phyloP scores from a whole-genome alignment of 73 alveolate species.

The Stentor coeruleus region DNA sequence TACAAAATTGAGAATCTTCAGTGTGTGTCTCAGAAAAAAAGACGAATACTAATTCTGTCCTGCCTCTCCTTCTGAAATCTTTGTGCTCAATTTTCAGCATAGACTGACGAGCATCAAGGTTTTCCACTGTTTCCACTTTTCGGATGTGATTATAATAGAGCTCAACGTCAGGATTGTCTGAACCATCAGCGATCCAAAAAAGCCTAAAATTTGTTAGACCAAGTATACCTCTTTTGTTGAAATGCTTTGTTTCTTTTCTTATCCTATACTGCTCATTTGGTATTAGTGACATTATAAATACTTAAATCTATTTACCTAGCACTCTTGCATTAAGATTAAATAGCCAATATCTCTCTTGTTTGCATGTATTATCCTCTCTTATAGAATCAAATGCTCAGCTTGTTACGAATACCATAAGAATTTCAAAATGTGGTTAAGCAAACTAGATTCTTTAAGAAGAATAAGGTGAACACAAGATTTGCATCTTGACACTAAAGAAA shows the following conservation, averaged over 20 bases:
- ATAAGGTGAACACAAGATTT: no score
- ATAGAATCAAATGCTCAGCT: no score
- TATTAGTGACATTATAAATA: not conserved
- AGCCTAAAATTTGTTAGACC: not conserved
- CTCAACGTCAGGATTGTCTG: not conserved
- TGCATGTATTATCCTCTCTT: no score
- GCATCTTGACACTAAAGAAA: no score
- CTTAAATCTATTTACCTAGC: no score
- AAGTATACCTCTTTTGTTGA: not conserved
- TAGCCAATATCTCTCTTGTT: no score
- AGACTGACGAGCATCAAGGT: not conserved
- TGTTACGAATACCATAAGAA: no score
- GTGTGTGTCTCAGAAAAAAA: slow-evolving; percentile 11
- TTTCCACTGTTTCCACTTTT: not conserved
- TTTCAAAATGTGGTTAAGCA: no score
- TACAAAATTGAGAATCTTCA: not conserved
- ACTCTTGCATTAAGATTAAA: no score
- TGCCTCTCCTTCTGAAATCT: not conserved
- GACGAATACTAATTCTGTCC: not conserved
- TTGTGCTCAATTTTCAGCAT: not conserved
- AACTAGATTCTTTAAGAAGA: no score
- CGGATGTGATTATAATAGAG: not conserved
- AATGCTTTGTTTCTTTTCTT: slow-evolving; percentile 8
- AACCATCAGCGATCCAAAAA: not conserved
- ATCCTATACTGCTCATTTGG: slow-evolving; percentile 21